Conservation (phyloP, 805 yeast genomes). For the Myxozyma neglecta region DNA sequence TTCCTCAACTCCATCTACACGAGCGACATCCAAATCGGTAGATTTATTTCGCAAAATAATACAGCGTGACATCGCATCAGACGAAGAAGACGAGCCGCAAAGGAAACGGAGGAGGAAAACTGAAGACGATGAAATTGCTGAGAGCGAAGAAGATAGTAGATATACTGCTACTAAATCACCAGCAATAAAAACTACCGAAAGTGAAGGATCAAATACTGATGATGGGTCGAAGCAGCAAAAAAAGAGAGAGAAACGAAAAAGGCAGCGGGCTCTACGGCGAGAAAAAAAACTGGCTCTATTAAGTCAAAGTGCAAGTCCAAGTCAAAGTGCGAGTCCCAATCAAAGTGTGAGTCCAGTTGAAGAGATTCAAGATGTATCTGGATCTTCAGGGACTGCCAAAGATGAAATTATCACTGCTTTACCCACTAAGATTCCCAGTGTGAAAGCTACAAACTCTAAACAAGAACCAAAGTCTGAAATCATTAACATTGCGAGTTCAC, state of each 20-base stretch:
- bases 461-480: background rate
- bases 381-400: too few relatives aligned
- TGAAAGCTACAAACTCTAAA: too few relatives aligned
- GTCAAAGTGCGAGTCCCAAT: background rate
- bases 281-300: background rate
- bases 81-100: constrained; percentile 2
- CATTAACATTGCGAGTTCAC: background rate
- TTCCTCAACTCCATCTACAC: background rate
- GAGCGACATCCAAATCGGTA: background rate
- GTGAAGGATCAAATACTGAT: background rate
- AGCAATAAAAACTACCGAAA: background rate
- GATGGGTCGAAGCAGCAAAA: background rate
- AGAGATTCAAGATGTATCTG: too few relatives aligned
- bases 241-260: constrained; percentile 1
- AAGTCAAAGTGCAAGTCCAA: background rate
- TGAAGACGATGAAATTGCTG: background rate
- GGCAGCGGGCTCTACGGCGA: background rate
- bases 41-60: constrained; percentile 3
- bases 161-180: constrained; percentile 2
- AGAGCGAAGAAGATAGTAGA: constrained; percentile 21
- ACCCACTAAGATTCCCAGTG: too few relatives aligned
- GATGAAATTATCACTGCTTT: too few relatives aligned
- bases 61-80: background rate
- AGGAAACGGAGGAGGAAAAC: background rate
- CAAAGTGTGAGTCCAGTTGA: background rate